A percentile compares a stretch with the other conserved stretches of the same genome.
Conservation (phyloP, 164 flowering plant species). For the Litsea cubeba region DNA sequence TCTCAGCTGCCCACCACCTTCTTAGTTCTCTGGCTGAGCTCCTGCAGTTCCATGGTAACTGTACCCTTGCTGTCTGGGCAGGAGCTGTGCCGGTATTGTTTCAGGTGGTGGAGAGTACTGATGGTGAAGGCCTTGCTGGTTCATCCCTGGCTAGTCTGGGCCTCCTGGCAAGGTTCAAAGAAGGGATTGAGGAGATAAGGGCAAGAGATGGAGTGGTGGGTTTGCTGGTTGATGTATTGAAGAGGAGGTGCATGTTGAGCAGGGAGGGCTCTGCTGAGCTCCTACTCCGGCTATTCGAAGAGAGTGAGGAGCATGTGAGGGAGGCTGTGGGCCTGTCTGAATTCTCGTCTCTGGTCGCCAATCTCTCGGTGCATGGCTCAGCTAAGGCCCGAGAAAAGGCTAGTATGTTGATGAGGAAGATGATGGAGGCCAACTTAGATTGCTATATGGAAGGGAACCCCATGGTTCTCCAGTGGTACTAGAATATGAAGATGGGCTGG, state of each 20-base stretch:
- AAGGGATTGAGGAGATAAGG: conserved; percentile 46
- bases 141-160: conserved; percentile 43
- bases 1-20: conserved; percentile 37
- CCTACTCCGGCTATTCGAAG: conserved; percentile 52
- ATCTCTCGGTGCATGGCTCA: conserved; percentile 62
- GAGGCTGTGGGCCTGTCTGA: conserved; percentile 49
- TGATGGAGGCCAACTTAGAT: conserved; percentile 37
- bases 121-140: conserved; percentile 48
- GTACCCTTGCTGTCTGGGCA: conserved; percentile 49
- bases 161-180: conserved; percentile 51
- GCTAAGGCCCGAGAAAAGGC: conserved; percentile 52
- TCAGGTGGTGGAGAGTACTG: conserved; percentile 26
- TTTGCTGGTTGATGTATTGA: conserved; percentile 43
- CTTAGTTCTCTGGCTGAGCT: conserved; percentile 65
- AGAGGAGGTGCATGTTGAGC: conserved; percentile 60
- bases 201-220: conserved; percentile 34
- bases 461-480: conserved; percentile 18
- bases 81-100: conserved; percentile 48
- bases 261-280: conserved; percentile 65
- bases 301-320: conserved; percentile 43
- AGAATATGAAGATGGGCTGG: not conserved
- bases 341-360: conserved; percentile 47
- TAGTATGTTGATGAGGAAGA: conserved; percentile 44
- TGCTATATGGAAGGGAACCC: conserved; percentile 22
- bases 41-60: conserved; percentile 72